These are phyloP conservation scores for Plasmodium fragile DNA, from an alignment of 169 alveolate genomes.

Conservation along the genomic window DNA sequence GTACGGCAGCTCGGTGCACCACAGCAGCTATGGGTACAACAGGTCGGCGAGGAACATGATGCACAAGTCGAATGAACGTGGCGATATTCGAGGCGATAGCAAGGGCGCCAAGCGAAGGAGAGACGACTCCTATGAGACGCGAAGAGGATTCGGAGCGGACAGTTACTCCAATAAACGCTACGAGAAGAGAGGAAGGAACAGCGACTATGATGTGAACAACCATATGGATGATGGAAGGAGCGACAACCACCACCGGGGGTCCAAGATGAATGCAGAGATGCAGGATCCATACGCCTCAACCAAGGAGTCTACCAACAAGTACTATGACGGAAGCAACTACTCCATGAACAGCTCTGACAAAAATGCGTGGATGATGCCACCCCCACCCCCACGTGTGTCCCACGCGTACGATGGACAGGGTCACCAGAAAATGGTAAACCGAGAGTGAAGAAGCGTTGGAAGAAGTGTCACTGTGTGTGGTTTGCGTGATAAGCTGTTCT, in stretches of 20 bases:
- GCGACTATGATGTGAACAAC: conserved; percentile 20
- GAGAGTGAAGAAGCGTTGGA: neutral
- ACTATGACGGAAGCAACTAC: conserved; percentile 14
- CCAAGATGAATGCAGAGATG: conserved; percentile 47
- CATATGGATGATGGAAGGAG: conserved; percentile 16
- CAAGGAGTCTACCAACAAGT: conserved; percentile 17
- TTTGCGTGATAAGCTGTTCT: neutral
- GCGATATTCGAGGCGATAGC: neutral
- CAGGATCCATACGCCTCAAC: conserved; percentile 71
- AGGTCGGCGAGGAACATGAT: conserved; percentile 14
- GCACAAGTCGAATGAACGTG: neutral
- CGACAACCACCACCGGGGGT: conserved; percentile 7
- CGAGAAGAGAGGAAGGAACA: conserved; percentile 41
- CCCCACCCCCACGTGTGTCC: conserved; percentile 51
- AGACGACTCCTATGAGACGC: conserved; percentile 27
- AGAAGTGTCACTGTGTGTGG: neutral
- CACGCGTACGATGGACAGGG: conserved; percentile 2
- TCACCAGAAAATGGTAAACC: conserved; percentile 14
- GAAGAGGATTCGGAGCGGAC: conserved; percentile 10
- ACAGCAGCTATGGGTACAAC: neutral
- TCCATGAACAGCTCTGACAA: conserved; percentile 15
- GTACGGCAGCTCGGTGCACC: neutral
- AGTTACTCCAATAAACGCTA: conserved; percentile 20
- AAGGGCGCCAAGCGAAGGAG: conserved; percentile 36
- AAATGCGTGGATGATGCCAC: conserved; percentile 39